Conservation (phyloP, 2,329 filamentous ascomycete species). For the Fusarium fujikuroi region DNA sequence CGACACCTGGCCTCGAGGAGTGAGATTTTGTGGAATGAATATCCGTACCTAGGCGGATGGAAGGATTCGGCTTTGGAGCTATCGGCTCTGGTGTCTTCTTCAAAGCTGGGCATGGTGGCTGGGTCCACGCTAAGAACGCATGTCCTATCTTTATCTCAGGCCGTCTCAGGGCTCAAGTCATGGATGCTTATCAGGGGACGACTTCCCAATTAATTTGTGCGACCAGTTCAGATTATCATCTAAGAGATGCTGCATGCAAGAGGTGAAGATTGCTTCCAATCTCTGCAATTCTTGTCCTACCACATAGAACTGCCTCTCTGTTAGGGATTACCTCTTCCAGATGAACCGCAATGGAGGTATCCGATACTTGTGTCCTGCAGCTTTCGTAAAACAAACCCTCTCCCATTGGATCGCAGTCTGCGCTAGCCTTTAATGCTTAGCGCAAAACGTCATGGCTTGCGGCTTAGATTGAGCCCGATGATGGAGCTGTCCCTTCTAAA, state of each 20-base stretch:
- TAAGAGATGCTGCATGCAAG: background rate
- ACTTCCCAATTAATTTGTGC: background rate
- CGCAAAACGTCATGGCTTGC: constrained; percentile 38
- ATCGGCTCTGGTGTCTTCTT: background rate
- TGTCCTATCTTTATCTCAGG: constrained; percentile 39
- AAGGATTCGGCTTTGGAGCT: constrained; percentile 4
- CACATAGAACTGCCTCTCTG: background rate
- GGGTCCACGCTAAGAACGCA: constrained; percentile 30
- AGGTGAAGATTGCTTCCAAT: background rate
- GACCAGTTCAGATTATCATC: background rate
- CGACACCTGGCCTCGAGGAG: constrained; percentile 5
- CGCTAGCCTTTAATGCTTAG: constrained; percentile 24
- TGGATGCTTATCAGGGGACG: constrained; percentile 19
- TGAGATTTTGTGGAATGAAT: constrained; percentile 30
- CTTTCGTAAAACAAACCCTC: constrained; percentile 36
- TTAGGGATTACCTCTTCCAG: background rate
- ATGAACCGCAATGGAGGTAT: constrained; percentile 4
- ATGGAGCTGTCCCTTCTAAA: constrained; percentile 21
- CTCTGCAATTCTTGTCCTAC: background rate
- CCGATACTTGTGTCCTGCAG: constrained; percentile 30
- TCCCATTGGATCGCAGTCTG: constrained; percentile 4
- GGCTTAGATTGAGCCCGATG: constrained; percentile 33
- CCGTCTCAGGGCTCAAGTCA: background rate
- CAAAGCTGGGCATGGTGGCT: constrained; percentile 30
- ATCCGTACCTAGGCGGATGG: background rate